Base-by-base conservation (phyloP, 2,329 filamentous ascomycete species). In the Exserohilum rostratum region DNA sequence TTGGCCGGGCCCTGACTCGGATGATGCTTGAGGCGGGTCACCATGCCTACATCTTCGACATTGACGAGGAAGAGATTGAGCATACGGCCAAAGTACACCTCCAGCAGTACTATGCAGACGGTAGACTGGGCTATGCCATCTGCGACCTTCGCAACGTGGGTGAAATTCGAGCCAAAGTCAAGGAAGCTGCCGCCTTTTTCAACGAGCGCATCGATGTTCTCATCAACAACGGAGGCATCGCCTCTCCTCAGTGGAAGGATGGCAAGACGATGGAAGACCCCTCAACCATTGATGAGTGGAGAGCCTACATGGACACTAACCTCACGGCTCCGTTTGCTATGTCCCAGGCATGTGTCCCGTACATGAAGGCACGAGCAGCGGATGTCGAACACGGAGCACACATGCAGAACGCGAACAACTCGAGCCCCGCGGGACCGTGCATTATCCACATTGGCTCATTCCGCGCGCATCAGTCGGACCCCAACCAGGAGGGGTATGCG, bases 401-500 rank as follows among this genome's bases (percentile, higher is more conserved):
- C 31, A 65, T 67, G 40, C 43, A 61, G 27, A 56, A 69, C 13
- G 61, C 62, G 7, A 55, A 60, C 45, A 60, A 60, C 39, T 58
- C 57, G 15, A 58, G 55, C 39, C 57, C 57, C 4, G 70, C 76
- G 5, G 78, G 78, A 3, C 78, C 77, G 0, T 80, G 78, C 51
- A 79, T 81, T 58, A 74, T 81, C 37, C 76, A 79, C 60, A 75
- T 81, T 53, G 76, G 76, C 22, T 78, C 76, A 25, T 81, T 81
- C 68, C 76, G 79, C 10, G 78, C 78, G 13, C 68, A 77, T 33
- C 76, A 78, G 55, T 76, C 71, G 27, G 79, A 82, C 59, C 74
- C 77, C 3, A 80, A 81, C 60, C 78, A 80, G 58, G 79, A 81
- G 57, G 79, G 78, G 2, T 82, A 83, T 63, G 80, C 79, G 15